Base-by-base conservation (phyloP, 2,329 filamentous ascomycete species). In the Aspergillus viridinutans region DNA sequence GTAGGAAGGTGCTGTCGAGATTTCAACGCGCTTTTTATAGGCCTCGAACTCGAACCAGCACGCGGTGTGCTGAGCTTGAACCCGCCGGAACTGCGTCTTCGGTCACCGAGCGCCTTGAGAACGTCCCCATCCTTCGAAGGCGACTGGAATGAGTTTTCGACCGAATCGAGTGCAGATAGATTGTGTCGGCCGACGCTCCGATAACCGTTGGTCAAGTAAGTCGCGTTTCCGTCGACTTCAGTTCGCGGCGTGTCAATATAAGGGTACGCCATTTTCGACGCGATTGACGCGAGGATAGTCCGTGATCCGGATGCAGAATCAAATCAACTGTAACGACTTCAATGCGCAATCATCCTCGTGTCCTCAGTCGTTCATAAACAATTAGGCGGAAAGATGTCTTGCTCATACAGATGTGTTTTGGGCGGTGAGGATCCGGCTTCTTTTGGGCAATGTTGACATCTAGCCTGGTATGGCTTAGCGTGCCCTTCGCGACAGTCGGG, bases 211-310 rank as follows among this genome's bases (percentile, higher is more conserved):
- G 73, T 85, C 61, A 95, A 80, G 74, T 88, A 93, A 64, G 92
- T 96, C 75, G 86, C 86, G 82, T 97, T 91, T 69, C 89, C 91
- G 64, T 87, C 75, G 69, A 92, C 89, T 67, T 77, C 74, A 60
- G 91, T 96, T 72, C 89, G 88, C 68, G 93, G 93, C 66, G 92
- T 95, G 76, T 94, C 89, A 76, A 96, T 82, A 69, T 86, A 87
- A 43, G 84, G 83, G 62, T 83, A 82, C 58, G 82, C 83, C 87
- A 90, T 90, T 65, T 68, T 78, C 73, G 58, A 58, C 54, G 62
- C 64, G 42, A 61, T 58, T 43, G 29, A 58, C 61, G 49, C 58
- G 64, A 60, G 21, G 50, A 56, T 49, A 59, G 53, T 17, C 17
- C 63, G 50, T 35, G 20, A 45, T 45, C 14, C n/a, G 40, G 50